Conservation (phyloP, 2,329 filamentous ascomycete genomes). For the Ophiocordyceps polyrhachis-furcata region DNA sequence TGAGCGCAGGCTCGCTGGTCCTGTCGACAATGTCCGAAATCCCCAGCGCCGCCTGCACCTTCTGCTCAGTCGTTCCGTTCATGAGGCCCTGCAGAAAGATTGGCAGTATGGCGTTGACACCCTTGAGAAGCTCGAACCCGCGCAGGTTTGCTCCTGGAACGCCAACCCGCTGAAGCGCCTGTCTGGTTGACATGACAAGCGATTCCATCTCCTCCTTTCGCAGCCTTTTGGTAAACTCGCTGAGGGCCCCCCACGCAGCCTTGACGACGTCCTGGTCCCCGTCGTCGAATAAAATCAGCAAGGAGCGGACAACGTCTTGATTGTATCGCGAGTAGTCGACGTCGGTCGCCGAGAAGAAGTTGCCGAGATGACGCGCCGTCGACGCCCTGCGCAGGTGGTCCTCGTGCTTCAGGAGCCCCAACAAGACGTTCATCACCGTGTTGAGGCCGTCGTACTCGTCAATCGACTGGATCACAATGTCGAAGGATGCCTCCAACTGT, state of each 20-base stretch:
- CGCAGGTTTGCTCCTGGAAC: constrained; percentile 68
- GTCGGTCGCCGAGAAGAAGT: constrained; percentile 64
- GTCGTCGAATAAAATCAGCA: constrained; percentile 88
- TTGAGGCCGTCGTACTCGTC: constrained; percentile 95
- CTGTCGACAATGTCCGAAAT: constrained; percentile 94
- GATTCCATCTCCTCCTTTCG: constrained; percentile 98
- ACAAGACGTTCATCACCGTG: constrained; percentile 83
- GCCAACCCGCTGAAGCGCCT: constrained; percentile 74
- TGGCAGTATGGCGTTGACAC: constrained; percentile 86
- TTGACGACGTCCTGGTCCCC: constrained; percentile 69
- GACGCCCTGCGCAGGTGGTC: constrained; percentile 70
- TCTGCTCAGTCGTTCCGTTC: constrained; percentile 85
- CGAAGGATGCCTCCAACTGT: constrained; percentile 67
- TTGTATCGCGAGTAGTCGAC: constrained; percentile 93
- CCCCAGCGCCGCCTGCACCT: constrained; percentile 76
- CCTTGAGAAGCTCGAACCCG: constrained; percentile 85
- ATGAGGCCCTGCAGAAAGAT: constrained; percentile 97
- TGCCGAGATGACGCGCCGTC: constrained; percentile 62
- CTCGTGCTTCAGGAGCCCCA: constrained; percentile 76
- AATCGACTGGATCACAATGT: constrained; percentile 77
- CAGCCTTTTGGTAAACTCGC: constrained; percentile 70
- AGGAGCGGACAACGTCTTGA: constrained; percentile 77
- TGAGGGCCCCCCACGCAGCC: constrained; percentile 73
- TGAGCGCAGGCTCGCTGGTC: constrained; percentile 70
- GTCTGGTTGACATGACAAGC: constrained; percentile 68